Evolutionary conservation across 2,329 filamentous ascomycete species (phyloP).

Genomic region (Xylaria digitata): DNA sequence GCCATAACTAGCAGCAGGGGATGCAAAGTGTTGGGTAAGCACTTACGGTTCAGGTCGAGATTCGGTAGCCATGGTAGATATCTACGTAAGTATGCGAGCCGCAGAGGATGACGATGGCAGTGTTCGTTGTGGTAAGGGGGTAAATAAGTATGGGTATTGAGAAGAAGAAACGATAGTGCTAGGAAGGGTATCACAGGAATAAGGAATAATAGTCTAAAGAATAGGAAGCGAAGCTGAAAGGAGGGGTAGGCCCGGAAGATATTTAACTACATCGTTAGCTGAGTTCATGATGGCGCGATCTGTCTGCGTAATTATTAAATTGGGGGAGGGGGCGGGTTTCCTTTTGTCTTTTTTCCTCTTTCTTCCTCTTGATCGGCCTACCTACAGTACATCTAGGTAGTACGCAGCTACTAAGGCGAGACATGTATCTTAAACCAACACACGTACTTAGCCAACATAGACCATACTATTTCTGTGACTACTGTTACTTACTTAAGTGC

Average conservation of each 20-base stretch:
- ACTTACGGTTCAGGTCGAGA: conserved; percentile 49
- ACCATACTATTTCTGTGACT: conserved; percentile 12
- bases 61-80: conserved; percentile 46
- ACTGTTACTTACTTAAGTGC: background rate
- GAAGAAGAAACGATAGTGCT: background rate
- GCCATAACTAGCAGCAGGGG: background rate
- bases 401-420: too few species aligned
- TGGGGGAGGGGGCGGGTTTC: conserved; percentile 13
- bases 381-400: too few species aligned
- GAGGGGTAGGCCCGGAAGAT: conserved; percentile 34
- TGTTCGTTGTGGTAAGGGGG: background rate
- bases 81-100: conserved; percentile 8
- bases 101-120: conserved; percentile 10
- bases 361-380: background rate
- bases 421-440: too few species aligned
- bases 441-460: too few species aligned
- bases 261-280: conserved; percentile 34
- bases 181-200: conserved; percentile 33
- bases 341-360: conserved; percentile 19
- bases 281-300: conserved; percentile 40
- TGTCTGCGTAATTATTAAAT: conserved; percentile 33
- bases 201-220: conserved; percentile 20
- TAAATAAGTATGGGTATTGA: conserved; percentile 7
- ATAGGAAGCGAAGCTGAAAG: conserved; percentile 11
- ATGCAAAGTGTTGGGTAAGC: background rate